Percentiles rank a stretch among this genome's conserved stretches.
These are phyloP conservation scores for Cantharellus anzutake DNA, from an alignment of 768 basidiomycete species.

Conservation along the genomic window DNA sequence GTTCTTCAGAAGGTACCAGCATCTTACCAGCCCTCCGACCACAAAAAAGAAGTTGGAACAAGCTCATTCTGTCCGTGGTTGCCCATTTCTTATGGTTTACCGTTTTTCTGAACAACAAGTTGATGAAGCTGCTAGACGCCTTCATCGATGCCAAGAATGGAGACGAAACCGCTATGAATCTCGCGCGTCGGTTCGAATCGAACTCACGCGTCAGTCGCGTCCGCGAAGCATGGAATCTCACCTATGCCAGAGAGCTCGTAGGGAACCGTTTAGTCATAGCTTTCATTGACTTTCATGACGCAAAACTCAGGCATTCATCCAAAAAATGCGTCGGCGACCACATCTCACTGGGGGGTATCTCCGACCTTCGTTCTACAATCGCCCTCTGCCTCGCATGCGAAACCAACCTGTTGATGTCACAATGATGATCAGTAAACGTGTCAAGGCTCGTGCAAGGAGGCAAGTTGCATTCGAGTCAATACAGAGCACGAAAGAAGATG, in stretches of 20 bases:
- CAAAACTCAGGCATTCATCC: not conserved
- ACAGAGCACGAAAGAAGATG: slow-evolving; percentile 18
- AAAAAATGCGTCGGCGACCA: slow-evolving; percentile 24
- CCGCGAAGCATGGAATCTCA: not conserved
- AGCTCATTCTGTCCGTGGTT: slow-evolving; percentile 3
- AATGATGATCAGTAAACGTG: slow-evolving; percentile 42
- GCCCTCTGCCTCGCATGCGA: slow-evolving; percentile 57
- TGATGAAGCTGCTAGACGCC: not conserved
- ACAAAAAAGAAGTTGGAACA: not conserved
- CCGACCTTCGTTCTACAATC: slow-evolving; percentile 42
- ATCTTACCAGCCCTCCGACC: slow-evolving; percentile 29
- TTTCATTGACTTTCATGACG: not conserved
- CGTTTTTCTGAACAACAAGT: not conserved
- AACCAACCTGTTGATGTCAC: slow-evolving; percentile 60
- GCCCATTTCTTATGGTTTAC: not conserved
- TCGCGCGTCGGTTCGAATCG: slow-evolving; percentile 28
- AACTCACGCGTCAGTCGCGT: not conserved
- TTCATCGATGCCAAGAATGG: slow-evolving; percentile 20
- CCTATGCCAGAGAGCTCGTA: not conserved
- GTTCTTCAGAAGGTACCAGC: slow-evolving; percentile 33
- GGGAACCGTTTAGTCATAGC: not conserved
- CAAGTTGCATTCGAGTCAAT: slow-evolving; percentile 19
- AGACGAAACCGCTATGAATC: slow-evolving; percentile 28
- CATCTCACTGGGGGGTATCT: slow-evolving; percentile 54
- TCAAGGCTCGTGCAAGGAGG: slow-evolving; percentile 27